These are phyloP conservation scores for Simmondsia chinensis DNA, from an alignment of 148 eudicot genomes.

Conservation along the genomic window DNA sequence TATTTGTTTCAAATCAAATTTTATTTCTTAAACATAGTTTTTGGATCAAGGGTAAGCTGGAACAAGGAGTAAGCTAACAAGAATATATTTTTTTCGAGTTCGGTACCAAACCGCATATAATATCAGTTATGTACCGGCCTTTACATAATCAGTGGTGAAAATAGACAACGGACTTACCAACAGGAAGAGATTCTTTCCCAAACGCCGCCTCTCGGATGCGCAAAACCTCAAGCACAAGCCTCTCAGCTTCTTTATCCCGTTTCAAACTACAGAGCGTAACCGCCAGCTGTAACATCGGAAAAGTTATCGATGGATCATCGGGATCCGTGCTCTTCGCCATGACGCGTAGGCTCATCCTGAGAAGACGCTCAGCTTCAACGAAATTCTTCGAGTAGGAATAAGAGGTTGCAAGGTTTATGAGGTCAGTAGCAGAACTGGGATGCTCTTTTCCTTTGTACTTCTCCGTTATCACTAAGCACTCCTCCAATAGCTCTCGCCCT, in stretches of 20 bases:
- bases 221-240: slow-evolving; percentile 52
- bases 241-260: slow-evolving; percentile 74
- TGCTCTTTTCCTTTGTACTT: slow-evolving; percentile 71
- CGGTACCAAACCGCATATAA: not conserved
- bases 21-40: too few relatives aligned
- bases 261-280: slow-evolving; percentile 58
- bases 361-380: slow-evolving; percentile 73
- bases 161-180: slow-evolving; percentile 37
- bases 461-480: slow-evolving; percentile 56
- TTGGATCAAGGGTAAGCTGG: too few relatives aligned
- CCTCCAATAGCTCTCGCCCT: slow-evolving; percentile 66
- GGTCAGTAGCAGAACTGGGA: slow-evolving; percentile 61
- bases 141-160: not conserved
- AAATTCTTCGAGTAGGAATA: slow-evolving; percentile 59
- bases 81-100: too few relatives aligned
- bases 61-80: too few relatives aligned
- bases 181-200: slow-evolving; percentile 72
- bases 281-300: slow-evolving; percentile 78
- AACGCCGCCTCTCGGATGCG: slow-evolving; percentile 69
- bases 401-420: slow-evolving; percentile 73
- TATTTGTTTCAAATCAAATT: too few relatives aligned
- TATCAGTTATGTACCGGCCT: not conserved
- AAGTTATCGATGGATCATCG: slow-evolving; percentile 71
- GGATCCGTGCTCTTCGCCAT: slow-evolving; percentile 43
- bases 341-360: slow-evolving; percentile 54